These are phyloP conservation scores for Rhizopogon roseolus DNA, from an alignment of 768 basidiomycete species.

Conservation along the genomic window DNA sequence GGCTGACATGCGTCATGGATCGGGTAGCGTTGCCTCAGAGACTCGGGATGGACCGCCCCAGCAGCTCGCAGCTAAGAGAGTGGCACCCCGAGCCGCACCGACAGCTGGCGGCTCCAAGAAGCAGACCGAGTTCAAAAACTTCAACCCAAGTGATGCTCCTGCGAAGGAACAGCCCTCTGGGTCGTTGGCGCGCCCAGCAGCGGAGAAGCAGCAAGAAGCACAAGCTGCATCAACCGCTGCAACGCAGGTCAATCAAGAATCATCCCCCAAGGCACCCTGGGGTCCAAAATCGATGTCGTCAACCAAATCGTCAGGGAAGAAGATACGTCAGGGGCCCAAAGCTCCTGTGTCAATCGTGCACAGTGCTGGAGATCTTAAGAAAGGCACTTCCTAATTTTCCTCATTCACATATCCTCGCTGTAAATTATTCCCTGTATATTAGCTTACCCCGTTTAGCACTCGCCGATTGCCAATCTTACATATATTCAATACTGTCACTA, in stretches of 20 bases:
- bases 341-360: background rate
- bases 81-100: background rate
- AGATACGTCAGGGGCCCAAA: background rate
- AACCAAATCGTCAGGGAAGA: background rate
- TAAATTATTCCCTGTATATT: background rate
- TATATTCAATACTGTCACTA: background rate
- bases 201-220: background rate
- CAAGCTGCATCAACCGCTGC: background rate
- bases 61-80: background rate
- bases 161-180: background rate
- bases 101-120: background rate
- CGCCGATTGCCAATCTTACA: background rate
- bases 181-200: background rate
- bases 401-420: background rate
- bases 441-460: background rate
- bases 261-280: background rate
- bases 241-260: background rate
- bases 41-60: too few species aligned
- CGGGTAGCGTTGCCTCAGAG: background rate
- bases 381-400: background rate
- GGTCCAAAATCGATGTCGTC: background rate
- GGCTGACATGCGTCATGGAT: background rate
- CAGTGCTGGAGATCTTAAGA: background rate
- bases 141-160: background rate
- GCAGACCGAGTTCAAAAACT: background rate